Conservation (phyloP, 176 grass and related monocot species). For the Olyra latifolia region DNA sequence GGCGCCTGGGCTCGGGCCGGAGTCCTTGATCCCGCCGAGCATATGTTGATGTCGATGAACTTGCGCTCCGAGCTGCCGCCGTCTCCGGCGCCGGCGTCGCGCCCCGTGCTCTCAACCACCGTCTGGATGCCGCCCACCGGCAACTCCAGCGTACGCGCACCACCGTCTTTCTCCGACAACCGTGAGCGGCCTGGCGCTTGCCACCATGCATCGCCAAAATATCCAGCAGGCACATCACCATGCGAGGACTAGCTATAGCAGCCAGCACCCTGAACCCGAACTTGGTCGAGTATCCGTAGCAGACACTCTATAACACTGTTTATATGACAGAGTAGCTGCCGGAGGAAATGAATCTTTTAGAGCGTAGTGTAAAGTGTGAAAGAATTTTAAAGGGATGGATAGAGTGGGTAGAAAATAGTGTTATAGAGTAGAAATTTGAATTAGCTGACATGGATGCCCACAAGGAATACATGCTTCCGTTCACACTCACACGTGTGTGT, state of each 20-base stretch:
- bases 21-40: conserved; percentile 48
- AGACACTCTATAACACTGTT: too few species aligned
- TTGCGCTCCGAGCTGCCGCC: not conserved
- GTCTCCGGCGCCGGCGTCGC: not conserved
- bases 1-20: conserved; percentile 48
- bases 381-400: too few species aligned
- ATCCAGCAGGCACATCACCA: conserved; percentile 1
- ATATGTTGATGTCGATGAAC: conserved; percentile 24
- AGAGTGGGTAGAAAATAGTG: too few species aligned
- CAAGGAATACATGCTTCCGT: not conserved
- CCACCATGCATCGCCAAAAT: not conserved
- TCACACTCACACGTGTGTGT: not conserved
- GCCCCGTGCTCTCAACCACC: not conserved
- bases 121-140: conserved; percentile 5
- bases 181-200: conserved; percentile 19
- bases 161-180: not conserved
- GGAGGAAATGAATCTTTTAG: too few species aligned
- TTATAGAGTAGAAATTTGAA: too few species aligned
- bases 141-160: not conserved
- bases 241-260: not conserved
- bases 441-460: too few species aligned
- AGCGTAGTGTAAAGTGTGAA: too few species aligned
- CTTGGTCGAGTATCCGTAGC: too few species aligned
- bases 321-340: too few species aligned
- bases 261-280: not conserved